These are phyloP conservation scores for Pseudozyma flocculosa DNA, from an alignment of 1,284 basidiomycete species.

Conservation along the genomic window DNA sequence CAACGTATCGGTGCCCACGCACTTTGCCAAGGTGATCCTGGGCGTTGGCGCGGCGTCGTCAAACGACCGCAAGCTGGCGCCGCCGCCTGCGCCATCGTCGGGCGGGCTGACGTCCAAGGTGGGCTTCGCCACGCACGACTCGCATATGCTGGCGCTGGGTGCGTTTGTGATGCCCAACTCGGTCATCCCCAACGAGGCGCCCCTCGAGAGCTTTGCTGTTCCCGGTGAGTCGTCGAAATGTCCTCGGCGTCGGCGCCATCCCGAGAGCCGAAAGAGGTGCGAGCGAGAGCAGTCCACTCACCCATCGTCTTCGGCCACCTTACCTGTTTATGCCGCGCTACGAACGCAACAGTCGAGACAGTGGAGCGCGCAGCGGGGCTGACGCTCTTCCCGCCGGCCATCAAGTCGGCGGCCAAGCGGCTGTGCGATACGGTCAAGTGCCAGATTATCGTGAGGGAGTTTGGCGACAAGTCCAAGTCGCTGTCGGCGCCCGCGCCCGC, in stretches of 20 bases:
- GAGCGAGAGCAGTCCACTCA: too few relatives aligned
- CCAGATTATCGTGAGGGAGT: constrained; percentile 50
- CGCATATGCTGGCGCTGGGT: constrained; percentile 29
- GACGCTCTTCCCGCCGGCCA: constrained; percentile 77
- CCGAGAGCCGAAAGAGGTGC: not conserved
- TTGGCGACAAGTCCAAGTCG: constrained; percentile 33
- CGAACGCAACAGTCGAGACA: constrained; percentile 78
- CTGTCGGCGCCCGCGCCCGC: constrained; percentile 12
- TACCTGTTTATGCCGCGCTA: too few relatives aligned
- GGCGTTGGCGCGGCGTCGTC: constrained; percentile 58
- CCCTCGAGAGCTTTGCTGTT: constrained; percentile 47
- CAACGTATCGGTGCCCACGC: constrained; percentile 88
- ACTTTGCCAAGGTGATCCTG: constrained; percentile 95
- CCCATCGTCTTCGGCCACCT: too few relatives aligned
- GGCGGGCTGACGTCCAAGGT: constrained; percentile 60
- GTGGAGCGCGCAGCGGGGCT: constrained; percentile 91
- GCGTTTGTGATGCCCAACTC: constrained; percentile 57
- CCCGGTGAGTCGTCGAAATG: constrained; percentile 20
- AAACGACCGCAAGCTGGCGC: too few relatives aligned
- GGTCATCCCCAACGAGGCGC: constrained; percentile 51
- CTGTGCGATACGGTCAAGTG: constrained; percentile 67
- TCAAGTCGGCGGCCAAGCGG: constrained; percentile 78
- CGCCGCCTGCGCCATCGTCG: not conserved
- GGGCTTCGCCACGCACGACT: constrained; percentile 8
- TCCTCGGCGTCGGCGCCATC: too few relatives aligned